Evolutionary conservation across 352 stramenopile genomes (phyloP), one percentile per base, ranked within the genome.

Genomic region (Globisporangium parvum): DNA sequence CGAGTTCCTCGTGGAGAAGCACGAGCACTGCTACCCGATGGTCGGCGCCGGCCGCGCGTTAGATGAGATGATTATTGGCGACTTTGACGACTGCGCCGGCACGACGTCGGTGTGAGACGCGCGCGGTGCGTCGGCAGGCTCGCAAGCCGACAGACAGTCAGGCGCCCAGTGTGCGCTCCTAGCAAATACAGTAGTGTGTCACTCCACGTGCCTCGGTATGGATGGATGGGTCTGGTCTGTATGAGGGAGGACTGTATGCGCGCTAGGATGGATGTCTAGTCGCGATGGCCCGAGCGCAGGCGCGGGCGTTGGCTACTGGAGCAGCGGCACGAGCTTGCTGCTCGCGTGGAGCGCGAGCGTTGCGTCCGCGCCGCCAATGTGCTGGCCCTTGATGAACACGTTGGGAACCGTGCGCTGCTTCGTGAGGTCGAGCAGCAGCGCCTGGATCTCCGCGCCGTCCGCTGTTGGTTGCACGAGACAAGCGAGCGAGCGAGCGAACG

Each of bases 381-480:
- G 91, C 64, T 97, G 77, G 59, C 95, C 95, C 47, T 96, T 97
- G 63, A 99, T 94, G 74, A 99, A 99, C 35, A 99, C 94, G 75
- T 98, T 98, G 2, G 97, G 96, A 46, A 99, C 96, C 1, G 94
- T 98, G 65, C 87, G 81, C 66, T 98, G 95, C 52, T 93, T 93
- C 42, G 95, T 98, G 47, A 98, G 75, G 9, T 91, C 66, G 31
- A 88, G 59, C 42, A 99, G 78, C 26, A 89, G 80, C 37, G 50
- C 63, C 79, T 99, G 96, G 66, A 99, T 96, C 42, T 92, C 73
- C 1, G 55, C 62, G 33, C 96, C 96, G 57, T 98, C 90, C 33
- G 74, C 83, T 84, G 47, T 11, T n/a, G 44, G 47, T 11, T n/a
- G 44, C 14, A 23, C 33, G 53, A 20, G 21, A 20, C 12, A 11